Evolutionary conservation across 371 early-diverging fungal species (phyloP), one percentile per base, ranked within the genome.

Genomic region (Actinomortierella wolfii): DNA sequence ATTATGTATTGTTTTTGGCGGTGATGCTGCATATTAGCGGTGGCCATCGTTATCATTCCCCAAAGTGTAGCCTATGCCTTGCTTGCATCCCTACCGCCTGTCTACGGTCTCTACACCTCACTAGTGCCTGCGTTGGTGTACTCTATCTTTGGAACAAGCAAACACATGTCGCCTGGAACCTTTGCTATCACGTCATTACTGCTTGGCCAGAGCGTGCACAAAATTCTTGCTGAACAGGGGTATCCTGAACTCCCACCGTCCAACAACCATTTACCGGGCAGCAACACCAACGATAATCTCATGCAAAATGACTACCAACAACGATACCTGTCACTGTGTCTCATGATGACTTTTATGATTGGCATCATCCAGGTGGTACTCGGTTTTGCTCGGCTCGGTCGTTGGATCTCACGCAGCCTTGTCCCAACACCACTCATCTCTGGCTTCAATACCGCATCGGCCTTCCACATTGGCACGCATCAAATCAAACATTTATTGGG

Each of bases 1-100:
- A 14, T 21, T 13, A 13, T 14, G 21, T n/a, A 17, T 42, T 34
- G 11, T 34, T 6, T 34, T 34, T 34, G 34, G 34, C n/a, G n/a
- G n/a, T n/a, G n/a, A n/a, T n/a, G n/a, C 20, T 17, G 4, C 39
- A 39, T 3, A 53, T 54, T n/a, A 74, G 79, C 84, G 21, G 57
- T 83, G 42, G 68, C 80, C 17, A 77, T 79, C 20, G 64, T 83
- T 13, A 61, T 83, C 39, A 76, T 83, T 15, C 84, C 84, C 17
- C 84, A 83, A 61, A 76, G 79, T 44, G 81, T 83, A 81, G 80
- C 82, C 28, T 84, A 84, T 56, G 78, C 82, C 3, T 77, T 77
- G 51, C 54, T 84, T 9, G 81, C 84, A 3, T 67, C 67, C 3
- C 45, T 84, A 56, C 81, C 82, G 1, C 76, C 84, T 1, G 84